These are phyloP conservation scores for Sporormia fimetaria DNA, from an alignment of 495 filamentous ascomycete species.

Conservation along the genomic window DNA sequence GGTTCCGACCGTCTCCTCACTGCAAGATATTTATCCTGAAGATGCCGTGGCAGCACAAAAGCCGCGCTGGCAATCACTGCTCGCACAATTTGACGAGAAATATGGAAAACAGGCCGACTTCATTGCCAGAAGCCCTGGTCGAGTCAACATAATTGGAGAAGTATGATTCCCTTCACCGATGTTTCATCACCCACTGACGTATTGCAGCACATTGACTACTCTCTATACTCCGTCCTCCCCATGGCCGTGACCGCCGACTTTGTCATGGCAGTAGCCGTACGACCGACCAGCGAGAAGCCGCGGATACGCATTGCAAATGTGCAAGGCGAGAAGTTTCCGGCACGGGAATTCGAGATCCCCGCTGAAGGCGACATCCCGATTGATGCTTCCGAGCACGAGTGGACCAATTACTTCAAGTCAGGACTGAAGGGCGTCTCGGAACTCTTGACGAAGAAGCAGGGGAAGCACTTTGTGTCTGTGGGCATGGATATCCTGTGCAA, in stretches of 20 bases:
- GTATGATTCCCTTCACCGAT: constrained; percentile 17
- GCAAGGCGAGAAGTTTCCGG: constrained; percentile 60
- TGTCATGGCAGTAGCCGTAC: constrained; percentile 68
- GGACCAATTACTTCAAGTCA: constrained; percentile 97
- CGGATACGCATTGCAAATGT: constrained; percentile 67
- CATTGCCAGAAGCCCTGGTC: constrained; percentile 77
- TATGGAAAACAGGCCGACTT: constrained; percentile 68
- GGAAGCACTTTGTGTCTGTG: constrained; percentile 46
- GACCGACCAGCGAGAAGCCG: constrained; percentile 36
- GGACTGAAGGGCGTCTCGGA: constrained; percentile 73
- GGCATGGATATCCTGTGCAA: constrained; percentile 85
- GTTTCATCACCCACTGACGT: constrained; percentile 1
- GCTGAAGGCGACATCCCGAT: constrained; percentile 33
- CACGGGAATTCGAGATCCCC: constrained; percentile 64
- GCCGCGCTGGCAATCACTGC: constrained; percentile 59
- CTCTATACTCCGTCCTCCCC: constrained; percentile 86
- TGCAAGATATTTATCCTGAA: constrained; percentile 58
- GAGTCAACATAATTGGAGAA: constrained; percentile 97
- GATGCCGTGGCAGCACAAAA: constrained; percentile 47
- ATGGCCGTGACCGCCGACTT: constrained; percentile 90
- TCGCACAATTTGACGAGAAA: constrained; percentile 57
- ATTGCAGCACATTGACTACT: constrained; percentile 82
- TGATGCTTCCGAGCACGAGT: constrained; percentile 49
- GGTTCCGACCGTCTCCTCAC: constrained; percentile 39
- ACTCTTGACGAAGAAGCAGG: constrained; percentile 57